Evolutionary conservation across 2,329 filamentous ascomycete genomes (phyloP).

Genomic region (Chrysoporthe austroafricana): DNA sequence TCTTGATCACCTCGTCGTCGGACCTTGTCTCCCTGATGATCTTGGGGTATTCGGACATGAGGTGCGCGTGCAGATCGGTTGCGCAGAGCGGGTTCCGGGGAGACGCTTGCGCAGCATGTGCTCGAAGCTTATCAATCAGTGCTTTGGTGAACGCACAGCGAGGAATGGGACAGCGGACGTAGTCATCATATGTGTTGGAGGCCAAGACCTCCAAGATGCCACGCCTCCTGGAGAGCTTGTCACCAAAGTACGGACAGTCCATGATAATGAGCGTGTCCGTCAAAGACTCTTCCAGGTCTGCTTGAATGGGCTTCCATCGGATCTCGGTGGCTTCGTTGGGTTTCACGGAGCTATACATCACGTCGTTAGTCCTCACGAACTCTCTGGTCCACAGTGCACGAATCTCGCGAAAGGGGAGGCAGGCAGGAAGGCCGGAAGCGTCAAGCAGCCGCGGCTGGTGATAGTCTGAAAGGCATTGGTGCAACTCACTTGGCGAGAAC

Average conservation of each 20-base stretch:
- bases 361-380: constrained; percentile 2
- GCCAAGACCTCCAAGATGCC: constrained; percentile 62
- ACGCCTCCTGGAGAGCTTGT: constrained; percentile 54
- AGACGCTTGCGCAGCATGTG: constrained; percentile 49
- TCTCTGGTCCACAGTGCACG: neutral
- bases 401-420: too few species aligned
- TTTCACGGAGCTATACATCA: constrained; percentile 50
- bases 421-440: too few species aligned
- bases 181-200: constrained; percentile 58
- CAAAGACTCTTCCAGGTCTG: constrained; percentile 58
- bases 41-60: constrained; percentile 56
- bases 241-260: constrained; percentile 61
- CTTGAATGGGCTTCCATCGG: constrained; percentile 60
- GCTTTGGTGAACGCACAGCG: constrained; percentile 57
- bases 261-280: constrained; percentile 62
- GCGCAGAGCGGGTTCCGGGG: constrained; percentile 47
- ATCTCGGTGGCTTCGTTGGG: constrained; percentile 51
- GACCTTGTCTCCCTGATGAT: constrained; percentile 54
- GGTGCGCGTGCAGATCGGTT: constrained; percentile 56
- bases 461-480: constrained; percentile 5
- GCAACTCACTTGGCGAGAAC: constrained; percentile 56
- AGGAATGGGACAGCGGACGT: constrained; percentile 48
- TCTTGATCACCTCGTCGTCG: constrained; percentile 51
- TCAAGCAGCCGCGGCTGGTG: neutral
- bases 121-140: constrained; percentile 54